Conservation (phyloP, 2,329 filamentous ascomycete species). For the Clonostachys solani region DNA sequence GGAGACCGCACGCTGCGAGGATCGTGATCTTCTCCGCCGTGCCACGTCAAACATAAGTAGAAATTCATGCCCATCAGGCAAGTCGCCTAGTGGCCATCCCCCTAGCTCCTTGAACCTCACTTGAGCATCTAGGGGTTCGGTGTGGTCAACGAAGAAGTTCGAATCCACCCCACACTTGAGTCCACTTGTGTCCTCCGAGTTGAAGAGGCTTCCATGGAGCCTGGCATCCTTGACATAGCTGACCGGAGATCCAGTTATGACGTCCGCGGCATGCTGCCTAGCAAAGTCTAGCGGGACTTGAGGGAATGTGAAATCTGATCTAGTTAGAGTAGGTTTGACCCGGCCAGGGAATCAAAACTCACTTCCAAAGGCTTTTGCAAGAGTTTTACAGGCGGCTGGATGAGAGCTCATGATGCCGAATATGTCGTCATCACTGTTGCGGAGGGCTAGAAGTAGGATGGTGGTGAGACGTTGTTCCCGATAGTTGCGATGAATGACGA, state of each 20-base stretch:
- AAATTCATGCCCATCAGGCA: slow-evolving; percentile 12
- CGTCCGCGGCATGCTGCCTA: slow-evolving; percentile 16
- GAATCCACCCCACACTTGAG: slow-evolving; percentile 25
- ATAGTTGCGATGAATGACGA: not conserved
- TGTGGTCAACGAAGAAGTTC: slow-evolving; percentile 29
- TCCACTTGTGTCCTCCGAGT: slow-evolving; percentile 15
- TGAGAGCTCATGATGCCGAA: slow-evolving; percentile 31
- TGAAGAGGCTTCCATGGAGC: slow-evolving; percentile 26
- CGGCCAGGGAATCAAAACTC: too few species aligned
- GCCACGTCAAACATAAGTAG: too few species aligned
- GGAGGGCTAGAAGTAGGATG: too few species aligned
- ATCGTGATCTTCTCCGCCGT: too few species aligned
- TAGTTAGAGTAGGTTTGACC: too few species aligned
- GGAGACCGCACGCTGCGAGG: too few species aligned
- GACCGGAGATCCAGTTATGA: slow-evolving; percentile 27
- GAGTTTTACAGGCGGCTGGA: slow-evolving; percentile 25
- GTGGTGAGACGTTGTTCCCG: too few species aligned
- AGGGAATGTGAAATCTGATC: too few species aligned
- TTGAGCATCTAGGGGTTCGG: slow-evolving; percentile 18
- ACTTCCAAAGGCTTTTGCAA: slow-evolving; percentile 20
- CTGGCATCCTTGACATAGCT: slow-evolving; percentile 29
- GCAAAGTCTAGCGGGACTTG: slow-evolving; percentile 17
- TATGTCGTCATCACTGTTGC: too few species aligned
- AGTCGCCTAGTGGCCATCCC: slow-evolving; percentile 11
- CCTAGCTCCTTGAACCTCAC: slow-evolving; percentile 2